These are phyloP conservation scores for Globisporangium takayamanum DNA, from an alignment of 352 stramenopile genomes.

Conservation along the genomic window DNA sequence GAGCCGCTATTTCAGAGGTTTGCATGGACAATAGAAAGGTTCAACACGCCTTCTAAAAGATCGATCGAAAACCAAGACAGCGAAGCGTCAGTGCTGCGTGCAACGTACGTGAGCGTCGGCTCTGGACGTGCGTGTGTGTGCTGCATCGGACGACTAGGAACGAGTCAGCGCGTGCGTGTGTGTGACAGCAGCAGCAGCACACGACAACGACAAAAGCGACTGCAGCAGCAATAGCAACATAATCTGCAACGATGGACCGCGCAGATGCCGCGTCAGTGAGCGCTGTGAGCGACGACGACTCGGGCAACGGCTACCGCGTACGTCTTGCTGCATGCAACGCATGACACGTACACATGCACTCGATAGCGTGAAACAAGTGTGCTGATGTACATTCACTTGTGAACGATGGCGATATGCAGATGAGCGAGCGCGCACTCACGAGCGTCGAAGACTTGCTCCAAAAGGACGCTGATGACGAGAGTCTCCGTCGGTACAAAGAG, in stretches of 20 bases:
- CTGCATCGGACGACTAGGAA: too few species aligned
- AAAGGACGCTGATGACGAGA: slow-evolving; percentile 80
- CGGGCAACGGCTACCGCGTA: slow-evolving; percentile 41
- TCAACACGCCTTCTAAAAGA: too few species aligned
- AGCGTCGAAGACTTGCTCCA: slow-evolving; percentile 69
- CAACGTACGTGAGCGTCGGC: too few species aligned
- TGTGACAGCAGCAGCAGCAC: neutral
- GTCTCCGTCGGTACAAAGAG: slow-evolving; percentile 81
- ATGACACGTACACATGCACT: neutral
- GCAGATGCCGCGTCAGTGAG: slow-evolving; percentile 19
- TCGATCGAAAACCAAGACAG: too few species aligned
- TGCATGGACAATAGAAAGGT: too few species aligned
- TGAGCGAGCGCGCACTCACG: slow-evolving; percentile 52
- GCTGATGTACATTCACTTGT: too few species aligned
- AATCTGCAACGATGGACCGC: slow-evolving; percentile 2
- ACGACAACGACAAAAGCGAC: neutral
- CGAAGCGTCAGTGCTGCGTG: too few species aligned
- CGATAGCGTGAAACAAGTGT: too few species aligned
- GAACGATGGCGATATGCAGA: slow-evolving; percentile 18
- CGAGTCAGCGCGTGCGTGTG: too few species aligned
- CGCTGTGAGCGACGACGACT: slow-evolving; percentile 27
- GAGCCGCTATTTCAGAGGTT: neutral
- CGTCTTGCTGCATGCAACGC: slow-evolving; percentile 1
- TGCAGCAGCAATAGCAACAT: too few species aligned
- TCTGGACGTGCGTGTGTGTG: too few species aligned